Conservation (phyloP, 2,329 filamentous ascomycete species). For the Paecilomyces dactylethromorphus region DNA sequence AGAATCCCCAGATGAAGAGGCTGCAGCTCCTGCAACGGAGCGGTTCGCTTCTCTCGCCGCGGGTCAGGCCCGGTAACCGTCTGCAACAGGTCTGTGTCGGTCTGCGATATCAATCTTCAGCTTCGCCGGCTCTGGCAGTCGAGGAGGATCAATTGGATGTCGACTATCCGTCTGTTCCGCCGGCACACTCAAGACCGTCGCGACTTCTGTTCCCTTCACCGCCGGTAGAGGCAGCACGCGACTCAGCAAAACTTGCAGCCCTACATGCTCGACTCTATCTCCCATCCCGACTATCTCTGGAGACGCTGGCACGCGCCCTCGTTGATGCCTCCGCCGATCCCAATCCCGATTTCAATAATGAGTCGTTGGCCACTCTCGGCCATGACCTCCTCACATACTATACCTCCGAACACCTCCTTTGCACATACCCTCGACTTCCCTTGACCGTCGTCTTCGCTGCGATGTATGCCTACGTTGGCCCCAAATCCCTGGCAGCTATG, state of each 20-base stretch:
- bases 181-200: conserved; percentile 23
- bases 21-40: conserved; percentile 47
- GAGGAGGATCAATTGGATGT: conserved; percentile 20
- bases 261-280: conserved; percentile 84
- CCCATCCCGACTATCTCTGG: conserved; percentile 70
- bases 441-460: conserved; percentile 81
- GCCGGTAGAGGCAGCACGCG: conserved; percentile 56
- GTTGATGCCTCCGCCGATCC: conserved; percentile 79
- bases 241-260: conserved; percentile 84
- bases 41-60: conserved; percentile 43
- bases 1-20: conserved; percentile 41
- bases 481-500: conserved; percentile 65
- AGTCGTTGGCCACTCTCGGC: conserved; percentile 72
- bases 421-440: conserved; percentile 84
- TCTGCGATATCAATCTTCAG: conserved; percentile 37
- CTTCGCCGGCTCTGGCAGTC: conserved; percentile 21
- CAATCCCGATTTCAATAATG: conserved; percentile 80
- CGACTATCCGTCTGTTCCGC: conserved; percentile 15
- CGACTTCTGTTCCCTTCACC: conserved; percentile 61
- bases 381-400: conserved; percentile 81
- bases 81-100: conserved; percentile 27
- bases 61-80: conserved; percentile 34
- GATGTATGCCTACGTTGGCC: conserved; percentile 76
- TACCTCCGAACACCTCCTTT: conserved; percentile 78
- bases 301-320: conserved; percentile 79